Percentiles rank a stretch among this genome's conserved stretches.
phyloP scores from a whole-genome alignment of 768 basidiomycete genomes.

The Tricholoma terreum region DNA sequence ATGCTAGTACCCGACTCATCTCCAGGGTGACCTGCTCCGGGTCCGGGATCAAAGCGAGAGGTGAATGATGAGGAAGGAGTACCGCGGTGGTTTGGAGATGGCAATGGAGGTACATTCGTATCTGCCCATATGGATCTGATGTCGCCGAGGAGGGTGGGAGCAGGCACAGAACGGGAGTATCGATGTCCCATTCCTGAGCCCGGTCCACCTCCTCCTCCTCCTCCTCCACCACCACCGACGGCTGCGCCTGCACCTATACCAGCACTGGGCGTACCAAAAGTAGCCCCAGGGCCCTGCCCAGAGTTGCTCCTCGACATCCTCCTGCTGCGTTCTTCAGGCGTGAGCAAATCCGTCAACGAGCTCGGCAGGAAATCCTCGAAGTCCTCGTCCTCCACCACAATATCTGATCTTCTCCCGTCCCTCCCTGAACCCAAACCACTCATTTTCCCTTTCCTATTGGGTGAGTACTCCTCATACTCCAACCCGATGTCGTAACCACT shows the following conservation, averaged over 20 bases:
- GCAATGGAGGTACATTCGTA: constrained; percentile 25
- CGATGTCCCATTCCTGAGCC: constrained; percentile 47
- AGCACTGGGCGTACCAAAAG: constrained; percentile 9
- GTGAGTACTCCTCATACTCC: constrained; percentile 37
- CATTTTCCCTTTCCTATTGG: constrained; percentile 9
- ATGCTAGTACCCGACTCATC: constrained; percentile 35
- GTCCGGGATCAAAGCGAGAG: constrained; percentile 32
- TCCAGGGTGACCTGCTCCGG: constrained; percentile 7
- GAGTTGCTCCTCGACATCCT: constrained; percentile 77
- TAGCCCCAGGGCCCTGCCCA: constrained; percentile 30
- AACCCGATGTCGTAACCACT: constrained; percentile 35
- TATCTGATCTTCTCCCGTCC: constrained; percentile 25
- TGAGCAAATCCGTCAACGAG: constrained; percentile 84
- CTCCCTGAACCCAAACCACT: constrained; percentile 13
- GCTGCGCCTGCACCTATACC: constrained; percentile 10
- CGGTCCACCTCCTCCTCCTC: no score
- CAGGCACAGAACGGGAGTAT: constrained; percentile 83
- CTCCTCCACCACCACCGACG: constrained; percentile 12
- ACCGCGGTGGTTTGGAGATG: constrained; percentile 34
- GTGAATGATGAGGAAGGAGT: constrained; percentile 54
- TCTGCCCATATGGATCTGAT: constrained; percentile 83
- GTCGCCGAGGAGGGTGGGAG: constrained; percentile 71
- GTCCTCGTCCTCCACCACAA: constrained; percentile 68
- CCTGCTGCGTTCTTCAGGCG: constrained; percentile 81
- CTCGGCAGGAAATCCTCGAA: constrained; percentile 88